Evolutionary conservation across 805 yeast genomes (phyloP), one percentile per base, ranked within the genome.

Genomic region (Saturnispora dispora): DNA sequence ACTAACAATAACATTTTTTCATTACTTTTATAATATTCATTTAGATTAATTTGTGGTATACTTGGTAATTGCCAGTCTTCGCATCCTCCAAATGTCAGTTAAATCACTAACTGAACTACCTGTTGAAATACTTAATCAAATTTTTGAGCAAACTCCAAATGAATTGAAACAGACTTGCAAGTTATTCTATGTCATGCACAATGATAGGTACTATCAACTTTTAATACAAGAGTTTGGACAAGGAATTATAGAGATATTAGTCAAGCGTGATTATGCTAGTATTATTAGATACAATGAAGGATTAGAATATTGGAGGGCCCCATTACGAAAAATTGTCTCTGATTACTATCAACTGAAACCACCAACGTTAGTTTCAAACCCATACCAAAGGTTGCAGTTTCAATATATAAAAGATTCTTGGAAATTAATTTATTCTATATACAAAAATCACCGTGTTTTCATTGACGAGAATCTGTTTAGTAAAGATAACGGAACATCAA

Each of bases 391-490:
- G 11, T 51, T 62, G 5, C 55, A 60, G 36, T 63, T 64, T 49
- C 53, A 61, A 50, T 76, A 60, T 53, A 60, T 77, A 13, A 69
- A 67, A 51, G 83, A 78, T 61, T 76, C 81, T 0, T 82, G 85
- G 84, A 70, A 66, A 54, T 64, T 80, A 28, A 67, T 79, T 1
- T 77, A 75, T 54, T 71, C 78, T 0, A 64, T 82, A 7, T 63
- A 78, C 52, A 71, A 70, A 54, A 79, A 78, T 58, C 71, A 78
- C 46, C 63, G 84, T 41, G 57, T 81, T 28, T 81, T 74, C 61
- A 79, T 82, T 17, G 78, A 76, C 35, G 58, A 62, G 45, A 53
- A 60, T 5, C 70, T 67, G 52, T 69, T 65, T 51, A 55, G 62
- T 47, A 60, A 75, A 5, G 81, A 77, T 57, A 77, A n/a, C 11